These are phyloP conservation scores for Pterocarpus macrocarpus DNA, from an alignment of 306 rosid genomes.

Conservation along the genomic window DNA sequence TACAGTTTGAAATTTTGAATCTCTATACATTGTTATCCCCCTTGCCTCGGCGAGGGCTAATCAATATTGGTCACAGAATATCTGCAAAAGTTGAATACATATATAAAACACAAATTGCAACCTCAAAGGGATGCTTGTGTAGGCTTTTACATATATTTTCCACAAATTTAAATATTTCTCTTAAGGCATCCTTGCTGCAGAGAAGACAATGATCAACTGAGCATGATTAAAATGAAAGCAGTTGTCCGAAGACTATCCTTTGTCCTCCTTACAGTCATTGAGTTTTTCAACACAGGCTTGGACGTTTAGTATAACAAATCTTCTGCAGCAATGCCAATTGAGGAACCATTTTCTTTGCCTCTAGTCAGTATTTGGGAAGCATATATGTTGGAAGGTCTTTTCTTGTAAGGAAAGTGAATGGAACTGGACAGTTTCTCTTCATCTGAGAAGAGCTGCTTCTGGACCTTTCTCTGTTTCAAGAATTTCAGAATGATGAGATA, in stretches of 20 bases:
- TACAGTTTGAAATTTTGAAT: not conserved
- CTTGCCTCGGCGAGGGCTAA: conserved; percentile 37
- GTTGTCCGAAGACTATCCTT: too few species aligned
- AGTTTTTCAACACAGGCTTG: conserved; percentile 39
- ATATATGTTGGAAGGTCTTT: conserved; percentile 40
- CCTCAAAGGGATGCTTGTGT: not conserved
- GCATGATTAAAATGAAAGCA: too few species aligned
- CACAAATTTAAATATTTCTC: not conserved
- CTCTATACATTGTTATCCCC: not conserved
- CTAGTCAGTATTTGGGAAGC: conserved; percentile 15
- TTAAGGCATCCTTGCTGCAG: too few species aligned
- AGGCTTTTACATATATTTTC: not conserved
- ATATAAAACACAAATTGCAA: not conserved
- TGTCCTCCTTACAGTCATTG: too few species aligned
- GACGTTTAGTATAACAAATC: conserved; percentile 50
- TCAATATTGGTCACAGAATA: conserved; percentile 9
- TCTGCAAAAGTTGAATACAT: conserved; percentile 8
- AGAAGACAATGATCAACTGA: too few species aligned
- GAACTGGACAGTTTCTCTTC: not conserved
- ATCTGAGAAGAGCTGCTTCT: not conserved
- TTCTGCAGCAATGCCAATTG: conserved; percentile 50
- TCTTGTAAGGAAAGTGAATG: not conserved
- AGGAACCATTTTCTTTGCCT: not conserved
- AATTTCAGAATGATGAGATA: conserved; percentile 3
- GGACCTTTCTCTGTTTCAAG: not conserved